These are phyloP conservation scores for Boletellus deceptivus DNA, from an alignment of 1,284 basidiomycete genomes.

Conservation along the genomic window DNA sequence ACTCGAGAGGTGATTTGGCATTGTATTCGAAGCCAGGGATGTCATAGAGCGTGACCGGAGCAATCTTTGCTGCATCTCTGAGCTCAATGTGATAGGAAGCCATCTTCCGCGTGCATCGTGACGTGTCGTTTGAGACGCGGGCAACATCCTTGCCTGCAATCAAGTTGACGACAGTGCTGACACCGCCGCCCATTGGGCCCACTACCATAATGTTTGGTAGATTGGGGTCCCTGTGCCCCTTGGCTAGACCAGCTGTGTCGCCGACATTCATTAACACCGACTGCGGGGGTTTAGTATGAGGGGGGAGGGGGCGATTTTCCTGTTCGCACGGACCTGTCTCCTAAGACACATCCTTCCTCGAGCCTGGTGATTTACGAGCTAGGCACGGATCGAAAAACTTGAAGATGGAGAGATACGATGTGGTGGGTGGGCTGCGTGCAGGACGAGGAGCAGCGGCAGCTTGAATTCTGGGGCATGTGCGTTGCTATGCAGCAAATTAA, in stretches of 20 bases:
- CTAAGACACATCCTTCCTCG: constrained; percentile 16
- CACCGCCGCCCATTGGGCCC: constrained; percentile 25
- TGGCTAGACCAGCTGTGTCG: background rate
- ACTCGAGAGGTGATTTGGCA: constrained; percentile 17
- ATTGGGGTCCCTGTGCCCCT: constrained; percentile 2
- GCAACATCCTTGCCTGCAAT: constrained; percentile 21
- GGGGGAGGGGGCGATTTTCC: background rate
- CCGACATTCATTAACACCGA: constrained; percentile 5
- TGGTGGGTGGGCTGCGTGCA: background rate
- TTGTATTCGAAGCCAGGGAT: constrained; percentile 22
- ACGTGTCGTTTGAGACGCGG: constrained; percentile 16
- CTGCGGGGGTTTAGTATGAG: constrained; percentile 10
- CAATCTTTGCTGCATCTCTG: constrained; percentile 2
- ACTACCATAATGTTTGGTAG: constrained; percentile 24
- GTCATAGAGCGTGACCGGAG: constrained; percentile 24
- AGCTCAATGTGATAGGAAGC: constrained; percentile 18
- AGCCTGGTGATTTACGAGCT: background rate
- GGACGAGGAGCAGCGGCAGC: background rate
- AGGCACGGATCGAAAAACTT: background rate
- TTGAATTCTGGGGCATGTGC: constrained; percentile 1
- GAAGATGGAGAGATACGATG: background rate
- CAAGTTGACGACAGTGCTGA: constrained; percentile 27
- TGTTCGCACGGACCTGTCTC: constrained; percentile 16
- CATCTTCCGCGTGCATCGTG: constrained; percentile 19
- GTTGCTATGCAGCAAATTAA: constrained; percentile 12